Conservation (phyloP, 2,329 filamentous ascomycete genomes). For the Lasiodiplodia gonubiensis region DNA sequence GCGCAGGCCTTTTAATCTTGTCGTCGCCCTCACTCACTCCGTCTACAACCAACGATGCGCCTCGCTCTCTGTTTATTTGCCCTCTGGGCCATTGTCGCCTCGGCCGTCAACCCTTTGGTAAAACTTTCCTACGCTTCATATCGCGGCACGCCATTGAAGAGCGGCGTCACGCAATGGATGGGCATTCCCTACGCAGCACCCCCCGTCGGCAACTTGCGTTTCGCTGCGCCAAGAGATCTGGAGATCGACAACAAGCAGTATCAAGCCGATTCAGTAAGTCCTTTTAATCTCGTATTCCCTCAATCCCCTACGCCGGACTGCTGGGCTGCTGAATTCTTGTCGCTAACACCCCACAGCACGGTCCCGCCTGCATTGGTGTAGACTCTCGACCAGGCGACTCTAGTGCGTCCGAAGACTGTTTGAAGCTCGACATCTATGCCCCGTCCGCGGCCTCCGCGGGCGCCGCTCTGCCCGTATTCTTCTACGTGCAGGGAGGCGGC, state of each 20-base stretch:
- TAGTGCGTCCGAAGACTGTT: conserved; percentile 45
- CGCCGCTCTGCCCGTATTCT: conserved; percentile 45
- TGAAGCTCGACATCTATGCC: conserved; percentile 48
- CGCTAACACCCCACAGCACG: conserved; percentile 16
- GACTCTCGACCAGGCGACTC: conserved; percentile 2
- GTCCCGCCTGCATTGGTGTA: conserved; percentile 27
- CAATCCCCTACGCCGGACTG: background rate
- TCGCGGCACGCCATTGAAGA: conserved; percentile 58
- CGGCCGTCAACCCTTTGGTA: conserved; percentile 54
- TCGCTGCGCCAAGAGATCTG: conserved; percentile 65
- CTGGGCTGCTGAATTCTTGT: background rate
- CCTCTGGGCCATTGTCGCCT: background rate
- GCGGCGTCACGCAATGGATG: conserved; percentile 72
- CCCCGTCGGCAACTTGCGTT: conserved; percentile 68
- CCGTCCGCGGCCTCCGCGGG: conserved; percentile 42
- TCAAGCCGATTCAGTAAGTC: conserved; percentile 18
- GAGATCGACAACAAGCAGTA: conserved; percentile 21
- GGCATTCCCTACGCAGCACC: conserved; percentile 76
- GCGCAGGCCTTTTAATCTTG: background rate
- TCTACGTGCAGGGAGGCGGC: conserved; percentile 50
- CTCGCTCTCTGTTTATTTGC: background rate
- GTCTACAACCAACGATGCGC: background rate
- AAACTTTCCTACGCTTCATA: conserved; percentile 72
- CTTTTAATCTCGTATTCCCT: background rate
- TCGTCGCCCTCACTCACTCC: background rate